These are phyloP conservation scores for Nyssa sinensis DNA, from an alignment of 148 eudicot species.

Conservation along the genomic window DNA sequence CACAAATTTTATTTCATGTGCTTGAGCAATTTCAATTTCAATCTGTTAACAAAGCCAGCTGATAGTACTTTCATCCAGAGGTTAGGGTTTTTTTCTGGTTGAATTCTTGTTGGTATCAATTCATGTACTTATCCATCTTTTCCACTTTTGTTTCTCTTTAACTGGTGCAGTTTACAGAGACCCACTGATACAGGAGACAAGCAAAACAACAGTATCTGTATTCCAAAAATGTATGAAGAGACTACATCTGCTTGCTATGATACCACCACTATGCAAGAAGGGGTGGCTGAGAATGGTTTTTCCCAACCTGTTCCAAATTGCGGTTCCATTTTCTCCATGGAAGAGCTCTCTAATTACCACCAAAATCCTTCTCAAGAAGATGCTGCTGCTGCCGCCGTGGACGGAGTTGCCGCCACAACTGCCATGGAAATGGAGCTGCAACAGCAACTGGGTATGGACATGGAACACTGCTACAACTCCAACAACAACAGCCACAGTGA, in stretches of 20 bases:
- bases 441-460: too few relatives aligned
- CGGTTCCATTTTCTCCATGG: slow-evolving; percentile 36
- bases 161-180: slow-evolving; percentile 6
- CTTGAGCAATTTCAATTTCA: neutral
- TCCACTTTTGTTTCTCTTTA: neutral
- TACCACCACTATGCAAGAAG: slow-evolving; percentile 43
- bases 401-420: too few relatives aligned
- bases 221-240: slow-evolving; percentile 41
- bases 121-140: neutral
- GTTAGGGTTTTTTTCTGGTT: slow-evolving; percentile 7
- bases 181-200: slow-evolving; percentile 27
- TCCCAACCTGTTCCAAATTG: slow-evolving; percentile 31
- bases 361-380: slow-evolving; percentile 14
- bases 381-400: too few relatives aligned
- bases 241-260: slow-evolving; percentile 47
- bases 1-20: neutral
- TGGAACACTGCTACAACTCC: too few relatives aligned
- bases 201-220: neutral
- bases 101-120: neutral
- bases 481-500: too few relatives aligned
- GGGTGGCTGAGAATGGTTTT: slow-evolving; percentile 38
- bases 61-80: neutral
- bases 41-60: neutral
- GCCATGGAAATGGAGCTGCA: too few relatives aligned
- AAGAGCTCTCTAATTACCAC: slow-evolving; percentile 31